phyloP scores from a whole-genome alignment of 2,329 filamentous ascomycete species.

The Epichloe sp. region DNA sequence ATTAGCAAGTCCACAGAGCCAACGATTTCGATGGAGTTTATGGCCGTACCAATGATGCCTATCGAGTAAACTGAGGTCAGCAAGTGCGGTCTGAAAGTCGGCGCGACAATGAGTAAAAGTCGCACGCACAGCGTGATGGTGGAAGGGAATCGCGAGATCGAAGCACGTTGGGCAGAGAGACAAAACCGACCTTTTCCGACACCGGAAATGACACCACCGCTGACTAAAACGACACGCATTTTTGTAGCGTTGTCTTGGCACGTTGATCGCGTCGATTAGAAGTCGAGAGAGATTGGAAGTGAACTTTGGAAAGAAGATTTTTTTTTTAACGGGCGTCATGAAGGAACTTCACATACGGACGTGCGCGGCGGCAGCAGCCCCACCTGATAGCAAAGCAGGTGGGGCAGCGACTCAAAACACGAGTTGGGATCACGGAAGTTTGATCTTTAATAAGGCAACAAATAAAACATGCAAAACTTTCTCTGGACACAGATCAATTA shows the following conservation, averaged over 20 bases:
- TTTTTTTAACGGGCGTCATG: background rate
- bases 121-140: background rate
- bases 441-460: background rate
- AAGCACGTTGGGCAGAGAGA: background rate
- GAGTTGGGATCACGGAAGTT: background rate
- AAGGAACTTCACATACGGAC: background rate
- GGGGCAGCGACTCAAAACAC: background rate
- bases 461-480: background rate
- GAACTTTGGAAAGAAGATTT: background rate
- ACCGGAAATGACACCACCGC: slow-evolving; percentile 40
- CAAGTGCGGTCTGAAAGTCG: background rate
- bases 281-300: background rate
- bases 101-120: background rate
- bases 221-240: slow-evolving; percentile 18
- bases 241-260: background rate
- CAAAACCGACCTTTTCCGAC: slow-evolving; percentile 41
- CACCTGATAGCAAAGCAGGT: background rate
- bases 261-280: background rate
- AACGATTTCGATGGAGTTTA: too few relatives aligned
- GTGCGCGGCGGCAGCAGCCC: background rate
- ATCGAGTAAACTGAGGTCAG: background rate
- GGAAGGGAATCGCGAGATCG: background rate
- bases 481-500: too few relatives aligned
- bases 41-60: slow-evolving; percentile 6
- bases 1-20: background rate